These are phyloP conservation scores for Fusarium liriodendri DNA, from an alignment of 2,329 filamentous ascomycete genomes.

Conservation along the genomic window DNA sequence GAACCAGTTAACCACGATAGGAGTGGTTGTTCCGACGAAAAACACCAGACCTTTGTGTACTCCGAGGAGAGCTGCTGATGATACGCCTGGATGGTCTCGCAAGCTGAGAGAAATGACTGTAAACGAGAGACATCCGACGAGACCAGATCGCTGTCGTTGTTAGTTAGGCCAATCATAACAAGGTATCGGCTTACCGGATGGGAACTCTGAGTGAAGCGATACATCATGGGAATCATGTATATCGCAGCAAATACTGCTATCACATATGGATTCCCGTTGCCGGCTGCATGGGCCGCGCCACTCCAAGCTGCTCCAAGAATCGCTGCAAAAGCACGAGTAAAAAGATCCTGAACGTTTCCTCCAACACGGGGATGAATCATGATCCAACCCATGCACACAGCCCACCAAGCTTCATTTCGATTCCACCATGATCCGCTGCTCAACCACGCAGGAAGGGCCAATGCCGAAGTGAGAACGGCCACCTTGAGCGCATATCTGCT, in stretches of 20 bases:
- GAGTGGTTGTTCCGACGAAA: slow-evolving; percentile 63
- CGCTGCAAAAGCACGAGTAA: slow-evolving; percentile 61
- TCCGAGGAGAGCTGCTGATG: slow-evolving; percentile 54
- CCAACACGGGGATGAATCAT: slow-evolving; percentile 64
- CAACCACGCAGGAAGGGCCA: slow-evolving; percentile 67
- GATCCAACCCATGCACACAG: slow-evolving; percentile 67
- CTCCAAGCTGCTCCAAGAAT: slow-evolving; percentile 67
- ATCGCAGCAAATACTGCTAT: slow-evolving; percentile 65
- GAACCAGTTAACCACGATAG: slow-evolving; percentile 68
- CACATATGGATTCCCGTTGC: slow-evolving; percentile 64
- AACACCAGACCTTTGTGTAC: slow-evolving; percentile 63
- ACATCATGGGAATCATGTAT: slow-evolving; percentile 71
- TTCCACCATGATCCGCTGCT: slow-evolving; percentile 63
- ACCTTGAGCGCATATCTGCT: slow-evolving; percentile 69
- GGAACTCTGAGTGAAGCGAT: slow-evolving; percentile 64
- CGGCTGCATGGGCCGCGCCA: slow-evolving; percentile 62
- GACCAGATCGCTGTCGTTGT: slow-evolving; percentile 60
- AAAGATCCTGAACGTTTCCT: slow-evolving; percentile 67
- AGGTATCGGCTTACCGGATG: slow-evolving; percentile 57
- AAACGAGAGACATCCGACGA: slow-evolving; percentile 69
- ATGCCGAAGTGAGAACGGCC: slow-evolving; percentile 60
- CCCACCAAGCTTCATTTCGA: slow-evolving; percentile 67
- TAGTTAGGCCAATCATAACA: slow-evolving; percentile 5
- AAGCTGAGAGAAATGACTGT: slow-evolving; percentile 63
- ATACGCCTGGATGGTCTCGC: slow-evolving; percentile 44